A percentile compares a stretch with the other conserved stretches of the same genome.
Evolutionary conservation across 2,329 filamentous ascomycete species (phyloP).

Genomic region (Colletotrichum lini): DNA sequence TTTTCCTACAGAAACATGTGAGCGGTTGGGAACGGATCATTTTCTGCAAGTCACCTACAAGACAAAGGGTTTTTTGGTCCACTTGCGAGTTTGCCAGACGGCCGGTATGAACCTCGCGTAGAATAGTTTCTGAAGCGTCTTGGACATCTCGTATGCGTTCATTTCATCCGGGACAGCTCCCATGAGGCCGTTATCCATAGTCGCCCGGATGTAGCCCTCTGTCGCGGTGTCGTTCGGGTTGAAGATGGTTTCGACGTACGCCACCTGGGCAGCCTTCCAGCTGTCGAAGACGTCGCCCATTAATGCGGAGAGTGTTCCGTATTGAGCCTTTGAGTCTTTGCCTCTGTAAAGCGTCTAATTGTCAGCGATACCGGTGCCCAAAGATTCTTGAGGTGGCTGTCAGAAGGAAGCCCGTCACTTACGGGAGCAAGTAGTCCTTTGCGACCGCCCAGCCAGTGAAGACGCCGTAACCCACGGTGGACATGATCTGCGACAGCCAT

Average conservation of each 20-base stretch:
- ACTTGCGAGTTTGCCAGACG: conserved; percentile 9
- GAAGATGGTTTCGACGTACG: conserved; percentile 11
- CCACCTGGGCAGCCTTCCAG: conserved; percentile 18
- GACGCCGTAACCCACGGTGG: conserved; percentile 17
- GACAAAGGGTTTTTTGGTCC: conserved; percentile 13
- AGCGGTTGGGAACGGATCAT: not conserved
- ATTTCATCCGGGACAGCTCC: conserved; percentile 1
- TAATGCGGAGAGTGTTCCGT: not conserved
- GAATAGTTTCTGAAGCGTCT: conserved; percentile 23
- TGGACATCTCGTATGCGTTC: conserved; percentile 17
- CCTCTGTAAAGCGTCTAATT: not conserved
- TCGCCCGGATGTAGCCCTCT: conserved; percentile 2
- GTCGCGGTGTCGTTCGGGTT: not conserved
- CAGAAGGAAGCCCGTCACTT: not conserved
- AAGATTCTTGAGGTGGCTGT: not conserved
- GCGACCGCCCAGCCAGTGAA: conserved; percentile 27
- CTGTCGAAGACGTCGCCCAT: conserved; percentile 25
- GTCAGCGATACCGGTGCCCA: not conserved
- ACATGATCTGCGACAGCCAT: conserved; percentile 11
- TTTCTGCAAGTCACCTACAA: not conserved
- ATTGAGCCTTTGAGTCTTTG: not conserved
- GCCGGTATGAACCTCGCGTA: conserved; percentile 13
- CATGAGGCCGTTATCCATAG: conserved; percentile 29
- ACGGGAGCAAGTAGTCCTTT: conserved; percentile 31
- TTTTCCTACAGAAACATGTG: not conserved